Base-by-base conservation (phyloP, 2,329 filamentous ascomycete genomes). In the Hypoxylon sp. region DNA sequence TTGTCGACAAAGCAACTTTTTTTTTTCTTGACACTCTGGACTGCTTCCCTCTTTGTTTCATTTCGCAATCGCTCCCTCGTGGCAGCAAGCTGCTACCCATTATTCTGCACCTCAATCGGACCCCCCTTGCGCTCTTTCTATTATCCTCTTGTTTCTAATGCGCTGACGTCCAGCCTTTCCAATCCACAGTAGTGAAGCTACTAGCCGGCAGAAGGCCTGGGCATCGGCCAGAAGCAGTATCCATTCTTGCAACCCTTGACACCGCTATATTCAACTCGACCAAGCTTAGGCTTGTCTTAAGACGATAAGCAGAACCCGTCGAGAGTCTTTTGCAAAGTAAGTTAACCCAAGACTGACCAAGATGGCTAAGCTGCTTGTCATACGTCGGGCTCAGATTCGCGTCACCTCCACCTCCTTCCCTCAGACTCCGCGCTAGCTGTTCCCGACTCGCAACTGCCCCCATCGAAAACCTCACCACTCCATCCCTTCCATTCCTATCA, bases 1-100 rank as follows among this genome's bases (percentile, higher is more conserved):
- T 71, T 68, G 70, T 72, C 70, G 70, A 70, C 73, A 74, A 73
- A 73, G 70, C 72, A 68, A 11, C 56, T 58, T 65, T 65, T 67
- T 68, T 69, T 59, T 69, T 65, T 67, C 61, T 65, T 65, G 43
- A 63, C 62, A 66, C 59, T 67, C 67, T 67, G 57, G 60, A 70
- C 64, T 65, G 59, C 66, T 68, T 68, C 62, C 65, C 64, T 69
- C 70, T 73, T 72, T 72, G 67, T 71, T 34, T 68, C 58, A 26
- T 69, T 69, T 71, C 65, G 59, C 67, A 61, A 60, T 67, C 67
- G 53, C 65, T 67, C 64, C 64, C 72, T 70, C 62, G 69, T 73
- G 56, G 69, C 67, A 72, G 71, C 72, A 70, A 72, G 70, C 69
- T 73, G 66, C 70, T 70, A 62, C 51, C 70, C 68, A 61, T 70